Evolutionary conservation across 208 protist genomes (phyloP), one percentile per base, ranked within the genome.

Genomic region (Trypanosoma boissoni): DNA sequence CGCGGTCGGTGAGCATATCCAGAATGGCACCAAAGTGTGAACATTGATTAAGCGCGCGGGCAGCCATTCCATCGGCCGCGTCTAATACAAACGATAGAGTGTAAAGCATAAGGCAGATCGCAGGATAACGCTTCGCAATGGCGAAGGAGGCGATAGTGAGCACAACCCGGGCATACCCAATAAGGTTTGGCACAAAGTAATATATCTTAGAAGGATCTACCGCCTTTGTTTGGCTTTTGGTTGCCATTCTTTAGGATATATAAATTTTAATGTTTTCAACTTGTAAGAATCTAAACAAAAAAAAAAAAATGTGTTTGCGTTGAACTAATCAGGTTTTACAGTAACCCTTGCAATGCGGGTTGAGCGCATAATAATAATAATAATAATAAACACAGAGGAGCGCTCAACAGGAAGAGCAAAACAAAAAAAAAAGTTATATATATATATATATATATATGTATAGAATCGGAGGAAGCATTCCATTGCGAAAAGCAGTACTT

Each of bases 1-100:
- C 84, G 24, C 95, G 86, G 60, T 98, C 95, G 16, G 91, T 96
- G 18, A 97, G 67, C 92, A 97, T 97, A 74, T 98, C 95, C 6
- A 98, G 80, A 43, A 98, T 88, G 10, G 88, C 80, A 39, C 95
- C 95, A 52, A 98, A 96, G 63, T 80, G 69, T 20, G 91, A 94
- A 67, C 80, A 92, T 74, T 98, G 95, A 20, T 80, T 76, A 23
- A 95, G 65, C 18, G 59, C 64, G 20, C 95, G 86, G 1, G 95
- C 95, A 6, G 88, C 88, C 53, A 87, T 83, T 28, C 95, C 95
- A 50, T 98, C 95, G 0, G 78, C 83, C 8, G 78, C 91, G 58
- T 98, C 95, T 23, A 98, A 70, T 20, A 89, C 60, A 51, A 97
- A 96, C 5, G 79, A 84, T 16, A 73, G 0, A 3, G 73, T 72